Conservation (phyloP, 345 rosid species). For the Atalantia buxifolia region DNA sequence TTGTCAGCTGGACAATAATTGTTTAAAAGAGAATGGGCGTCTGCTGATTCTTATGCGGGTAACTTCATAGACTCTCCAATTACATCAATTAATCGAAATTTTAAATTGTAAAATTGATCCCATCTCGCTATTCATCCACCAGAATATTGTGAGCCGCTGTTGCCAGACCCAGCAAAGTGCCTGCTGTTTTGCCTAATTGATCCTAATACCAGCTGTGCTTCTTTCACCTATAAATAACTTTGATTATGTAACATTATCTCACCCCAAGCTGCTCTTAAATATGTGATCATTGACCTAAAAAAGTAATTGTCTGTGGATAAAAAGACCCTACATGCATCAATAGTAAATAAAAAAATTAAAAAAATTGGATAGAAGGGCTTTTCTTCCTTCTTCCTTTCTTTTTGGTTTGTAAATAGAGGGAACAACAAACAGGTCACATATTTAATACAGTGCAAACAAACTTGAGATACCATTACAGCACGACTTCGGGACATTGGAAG, state of each 20-base stretch:
- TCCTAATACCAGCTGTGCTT: neutral
- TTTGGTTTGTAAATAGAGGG: neutral
- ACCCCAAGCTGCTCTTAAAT: neutral
- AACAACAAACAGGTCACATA: conserved; percentile 23
- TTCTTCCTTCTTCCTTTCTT: conserved; percentile 10
- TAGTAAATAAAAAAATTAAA: neutral
- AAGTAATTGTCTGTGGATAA: neutral
- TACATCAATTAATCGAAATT: neutral
- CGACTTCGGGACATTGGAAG: conserved; percentile 94
- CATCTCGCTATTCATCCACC: neutral
- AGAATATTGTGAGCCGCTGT: neutral
- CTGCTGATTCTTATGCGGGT: neutral
- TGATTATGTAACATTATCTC: neutral
- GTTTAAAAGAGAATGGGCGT: neutral
- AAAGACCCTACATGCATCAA: conserved; percentile 8
- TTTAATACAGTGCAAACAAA: conserved; percentile 40
- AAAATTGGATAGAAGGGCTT: neutral
- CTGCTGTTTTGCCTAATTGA: neutral
- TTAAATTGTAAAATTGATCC: neutral
- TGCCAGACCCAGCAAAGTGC: neutral
- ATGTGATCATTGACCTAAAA: neutral
- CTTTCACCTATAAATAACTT: neutral
- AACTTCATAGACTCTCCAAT: neutral
- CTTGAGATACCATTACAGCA: conserved; percentile 81
- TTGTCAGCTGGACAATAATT: neutral